These are phyloP conservation scores for Neurospora intermedia DNA, from an alignment of 495 filamentous ascomycete genomes.

Conservation along the genomic window DNA sequence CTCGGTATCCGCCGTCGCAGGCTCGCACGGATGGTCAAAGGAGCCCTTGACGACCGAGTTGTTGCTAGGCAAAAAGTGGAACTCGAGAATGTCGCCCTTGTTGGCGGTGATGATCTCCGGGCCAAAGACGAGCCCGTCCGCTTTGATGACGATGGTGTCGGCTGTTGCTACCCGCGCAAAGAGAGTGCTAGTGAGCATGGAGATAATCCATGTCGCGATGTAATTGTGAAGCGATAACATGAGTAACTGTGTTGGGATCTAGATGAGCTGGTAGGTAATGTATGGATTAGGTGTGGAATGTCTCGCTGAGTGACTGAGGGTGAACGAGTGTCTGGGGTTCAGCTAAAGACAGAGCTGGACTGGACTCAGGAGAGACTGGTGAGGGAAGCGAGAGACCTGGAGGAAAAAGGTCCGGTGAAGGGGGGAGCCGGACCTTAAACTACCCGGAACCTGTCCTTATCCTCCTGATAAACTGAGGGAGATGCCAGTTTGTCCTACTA, in stretches of 20 bases:
- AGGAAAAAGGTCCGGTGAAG: background rate
- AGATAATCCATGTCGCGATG: background rate
- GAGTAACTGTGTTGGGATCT: background rate
- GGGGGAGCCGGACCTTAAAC: background rate
- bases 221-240: background rate
- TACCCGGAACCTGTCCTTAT: background rate
- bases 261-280: background rate
- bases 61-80: background rate
- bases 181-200: background rate
- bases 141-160: background rate
- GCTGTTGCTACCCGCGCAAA: background rate
- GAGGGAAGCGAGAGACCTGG: background rate
- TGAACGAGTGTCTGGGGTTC: background rate
- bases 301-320: background rate
- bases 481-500: background rate
- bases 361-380: background rate
- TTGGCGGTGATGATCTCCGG: background rate
- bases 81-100: background rate
- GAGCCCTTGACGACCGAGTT: background rate
- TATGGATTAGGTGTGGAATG: too few relatives aligned
- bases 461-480: background rate
- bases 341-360: background rate
- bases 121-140: background rate
- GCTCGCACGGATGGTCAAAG: background rate
- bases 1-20: background rate